Evolutionary conservation across 495 filamentous ascomycete species (phyloP).

Genomic region (Articulospora tetracladia): DNA sequence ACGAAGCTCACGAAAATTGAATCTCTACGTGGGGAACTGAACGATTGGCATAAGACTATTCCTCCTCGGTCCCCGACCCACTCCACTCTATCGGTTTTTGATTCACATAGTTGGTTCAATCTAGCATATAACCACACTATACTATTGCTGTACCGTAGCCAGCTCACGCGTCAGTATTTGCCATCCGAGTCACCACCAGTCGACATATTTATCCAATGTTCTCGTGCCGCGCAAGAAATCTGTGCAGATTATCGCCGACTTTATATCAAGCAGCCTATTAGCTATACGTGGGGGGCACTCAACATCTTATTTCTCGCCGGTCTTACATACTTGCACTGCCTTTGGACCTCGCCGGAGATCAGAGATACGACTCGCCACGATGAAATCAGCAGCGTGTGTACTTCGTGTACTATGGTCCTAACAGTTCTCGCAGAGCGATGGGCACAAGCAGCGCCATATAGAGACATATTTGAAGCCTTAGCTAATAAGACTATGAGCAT

Average conservation of each 20-base stretch:
- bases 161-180: not conserved
- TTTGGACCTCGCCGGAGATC: constrained; percentile 8
- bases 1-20: not conserved
- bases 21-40: not conserved
- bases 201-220: not conserved
- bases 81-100: not conserved
- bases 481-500: not conserved
- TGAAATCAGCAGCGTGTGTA: not conserved
- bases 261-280: constrained; percentile 1
- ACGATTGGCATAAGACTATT: not conserved
- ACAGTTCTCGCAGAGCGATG: not conserved
- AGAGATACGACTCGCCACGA: not conserved
- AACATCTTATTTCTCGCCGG: constrained; percentile 15
- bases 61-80: not conserved
- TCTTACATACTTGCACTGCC: constrained; percentile 12
- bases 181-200: not conserved
- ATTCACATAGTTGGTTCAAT: not conserved
- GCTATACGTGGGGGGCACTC: constrained; percentile 11
- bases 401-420: not conserved
- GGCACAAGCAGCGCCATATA: not conserved
- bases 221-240: not conserved
- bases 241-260: not conserved
- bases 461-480: not conserved
- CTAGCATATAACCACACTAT: not conserved
- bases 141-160: not conserved